A percentile compares a stretch with the other conserved stretches of the same genome.
Evolutionary conservation across 164 flowering plant species (phyloP).

Genomic region (Vitis amurensis): DNA sequence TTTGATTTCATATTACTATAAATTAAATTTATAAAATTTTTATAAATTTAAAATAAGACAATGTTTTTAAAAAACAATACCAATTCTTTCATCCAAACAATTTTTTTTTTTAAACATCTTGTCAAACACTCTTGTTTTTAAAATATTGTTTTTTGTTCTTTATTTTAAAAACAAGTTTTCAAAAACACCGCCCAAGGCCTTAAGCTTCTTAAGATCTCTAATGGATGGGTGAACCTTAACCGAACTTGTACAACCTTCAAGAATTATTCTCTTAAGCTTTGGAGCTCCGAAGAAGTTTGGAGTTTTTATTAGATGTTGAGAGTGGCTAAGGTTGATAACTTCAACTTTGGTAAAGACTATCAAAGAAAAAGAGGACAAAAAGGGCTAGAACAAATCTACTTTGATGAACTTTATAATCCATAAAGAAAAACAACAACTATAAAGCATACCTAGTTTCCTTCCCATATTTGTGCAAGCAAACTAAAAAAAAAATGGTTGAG

Average conservation of each 20-base stretch:
- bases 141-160: too few species aligned
- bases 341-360: conserved; percentile 9
- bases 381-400: not conserved
- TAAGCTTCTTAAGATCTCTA: conserved; percentile 13
- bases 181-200: too few species aligned
- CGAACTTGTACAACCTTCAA: conserved; percentile 17
- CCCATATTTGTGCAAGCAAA: conserved; percentile 17
- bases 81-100: too few species aligned
- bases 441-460: not conserved
- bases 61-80: too few species aligned
- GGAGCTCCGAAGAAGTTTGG: conserved; percentile 18
- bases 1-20: too few species aligned
- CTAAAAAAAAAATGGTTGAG: conserved; percentile 7
- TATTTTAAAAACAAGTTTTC: too few species aligned
- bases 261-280: conserved; percentile 19
- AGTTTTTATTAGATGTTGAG: conserved; percentile 4
- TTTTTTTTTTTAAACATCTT: too few species aligned
- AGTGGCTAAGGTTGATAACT: conserved; percentile 21
- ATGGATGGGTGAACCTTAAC: conserved; percentile 21
- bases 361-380: not conserved
- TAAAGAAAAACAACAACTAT: not conserved
- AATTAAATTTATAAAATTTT: too few species aligned
- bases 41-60: too few species aligned
- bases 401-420: not conserved
- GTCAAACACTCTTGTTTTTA: too few species aligned